Evolutionary conservation across 2,329 filamentous ascomycete genomes (phyloP).

Genomic region (Apiospora hydei): DNA sequence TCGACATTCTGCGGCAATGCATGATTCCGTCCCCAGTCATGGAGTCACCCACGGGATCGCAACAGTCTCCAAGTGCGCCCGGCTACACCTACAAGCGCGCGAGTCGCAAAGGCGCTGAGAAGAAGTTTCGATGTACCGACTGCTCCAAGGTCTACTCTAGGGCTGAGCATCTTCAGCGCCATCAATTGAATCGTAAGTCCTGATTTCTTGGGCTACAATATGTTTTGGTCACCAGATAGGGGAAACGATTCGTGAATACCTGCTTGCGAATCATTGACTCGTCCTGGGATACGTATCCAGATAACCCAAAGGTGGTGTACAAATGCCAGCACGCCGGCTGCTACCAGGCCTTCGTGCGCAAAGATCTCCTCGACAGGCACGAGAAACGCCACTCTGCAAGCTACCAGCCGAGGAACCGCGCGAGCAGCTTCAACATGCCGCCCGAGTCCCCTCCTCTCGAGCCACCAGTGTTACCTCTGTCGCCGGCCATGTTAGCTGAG

Average conservation of each 20-base stretch:
- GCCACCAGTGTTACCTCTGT: background rate
- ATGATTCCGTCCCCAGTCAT: background rate
- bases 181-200: conserved; percentile 79
- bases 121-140: conserved; percentile 26
- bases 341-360: conserved; percentile 78
- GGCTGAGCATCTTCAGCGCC: conserved; percentile 81
- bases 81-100: conserved; percentile 21
- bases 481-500: conserved; percentile 31
- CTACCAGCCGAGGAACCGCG: conserved; percentile 58
- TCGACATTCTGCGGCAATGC: background rate
- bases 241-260: no score
- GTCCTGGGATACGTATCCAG: conserved; percentile 48
- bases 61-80: conserved; percentile 11
- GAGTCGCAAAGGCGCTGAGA: conserved; percentile 19
- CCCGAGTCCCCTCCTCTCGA: background rate
- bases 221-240: no score
- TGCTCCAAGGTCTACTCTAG: conserved; percentile 84
- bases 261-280: conserved; percentile 33
- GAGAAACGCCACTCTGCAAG: conserved; percentile 68
- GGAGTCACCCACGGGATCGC: conserved; percentile 13
- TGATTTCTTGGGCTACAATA: no score
- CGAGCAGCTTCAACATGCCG: conserved; percentile 52
- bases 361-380: conserved; percentile 76
- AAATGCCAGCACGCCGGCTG: conserved; percentile 78
- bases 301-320: conserved; percentile 82